phyloP scores from a whole-genome alignment of 352 stramenopile genomes.

The Globisporangium rhizosaccharum region DNA sequence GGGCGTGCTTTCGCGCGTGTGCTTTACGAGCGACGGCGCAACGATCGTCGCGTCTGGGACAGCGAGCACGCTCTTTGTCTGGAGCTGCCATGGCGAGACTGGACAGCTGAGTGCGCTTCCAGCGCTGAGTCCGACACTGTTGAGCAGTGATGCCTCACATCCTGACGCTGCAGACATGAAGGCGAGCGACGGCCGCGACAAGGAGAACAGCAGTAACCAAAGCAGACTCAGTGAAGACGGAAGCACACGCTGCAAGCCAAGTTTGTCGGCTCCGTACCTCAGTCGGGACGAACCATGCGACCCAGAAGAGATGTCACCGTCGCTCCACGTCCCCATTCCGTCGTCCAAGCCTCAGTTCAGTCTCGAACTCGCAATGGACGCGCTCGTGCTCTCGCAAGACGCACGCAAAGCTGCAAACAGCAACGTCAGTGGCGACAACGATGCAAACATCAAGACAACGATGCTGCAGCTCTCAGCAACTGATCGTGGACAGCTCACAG shows the following conservation, averaged over 20 bases:
- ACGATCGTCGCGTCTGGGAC: conserved; percentile 34
- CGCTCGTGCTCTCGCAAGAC: conserved; percentile 17
- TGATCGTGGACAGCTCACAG: not conserved
- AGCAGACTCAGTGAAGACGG: not conserved
- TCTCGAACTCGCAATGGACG: conserved; percentile 29
- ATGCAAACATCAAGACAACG: not conserved
- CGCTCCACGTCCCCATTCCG: conserved; percentile 12
- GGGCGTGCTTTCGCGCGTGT: conserved; percentile 27
- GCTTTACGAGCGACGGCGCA: conserved; percentile 38
- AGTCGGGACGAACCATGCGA: not conserved
- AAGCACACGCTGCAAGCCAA: not conserved
- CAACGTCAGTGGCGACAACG: not conserved
- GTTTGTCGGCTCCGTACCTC: not conserved
- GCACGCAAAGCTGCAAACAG: not conserved
- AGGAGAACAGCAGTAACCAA: too few species aligned
- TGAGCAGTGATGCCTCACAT: too few species aligned
- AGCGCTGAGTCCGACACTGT: too few species aligned
- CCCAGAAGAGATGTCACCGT: conserved; percentile 14
- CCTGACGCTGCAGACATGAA: too few species aligned
- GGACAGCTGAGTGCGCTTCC: not conserved
- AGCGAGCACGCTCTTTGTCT: conserved; percentile 49
- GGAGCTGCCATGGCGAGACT: conserved; percentile 42
- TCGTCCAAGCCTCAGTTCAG: conserved; percentile 30
- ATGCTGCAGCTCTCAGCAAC: conserved; percentile 5
- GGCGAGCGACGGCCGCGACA: not conserved